Base-by-base conservation (phyloP, 768 basidiomycete species). In the Termitomyces sp. region DNA sequence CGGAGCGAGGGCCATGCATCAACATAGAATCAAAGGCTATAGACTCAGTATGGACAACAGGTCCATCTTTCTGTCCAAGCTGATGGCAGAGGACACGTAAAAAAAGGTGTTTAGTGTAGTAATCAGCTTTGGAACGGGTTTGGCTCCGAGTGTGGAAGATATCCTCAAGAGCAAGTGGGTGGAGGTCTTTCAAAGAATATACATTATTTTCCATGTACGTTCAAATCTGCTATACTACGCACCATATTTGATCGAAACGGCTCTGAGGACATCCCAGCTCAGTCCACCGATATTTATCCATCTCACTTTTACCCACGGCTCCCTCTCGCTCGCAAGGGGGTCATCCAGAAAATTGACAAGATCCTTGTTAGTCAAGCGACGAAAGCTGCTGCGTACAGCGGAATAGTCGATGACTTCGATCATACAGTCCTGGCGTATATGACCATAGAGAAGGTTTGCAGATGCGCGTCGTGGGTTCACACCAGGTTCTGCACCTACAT, bases 281-380 rank as follows among this genome's bases (percentile, higher is more conserved):
- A 83, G 67, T 5, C 89, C 89, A 29, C 82, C 84, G 63, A 90
- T 79, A 65, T 88, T 87, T 56, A 90, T 89, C 88, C 88, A 91
- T 56, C 89, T 74, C 17, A 88, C 89, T 68, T 83, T 87, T 32
- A 82, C 83, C 86, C 86, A 88, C 4, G 81, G 72, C 63, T 85
- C 83, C 59, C 78, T 77, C 59, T 73, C 71, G 60, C 81, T 79
- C 6, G 81, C 81, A 7, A 63, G 70, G 14, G 70, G 68, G 61
- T 81, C 75, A 17, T 76, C 67, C 73, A 91, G 76, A 60, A 87
- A 72, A 9, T 79, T 71, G n/a, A 87, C 72, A 70, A 91, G 88
- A 64, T 83, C 83, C 32, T 65, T 69, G 65, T 90, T 89, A 56
- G 78, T 80, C 83, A 88, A 85, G 59, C 76, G 77, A 32, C 79